Base-by-base conservation (phyloP, 208 protist species). In the Leishmania arabica region DNA sequence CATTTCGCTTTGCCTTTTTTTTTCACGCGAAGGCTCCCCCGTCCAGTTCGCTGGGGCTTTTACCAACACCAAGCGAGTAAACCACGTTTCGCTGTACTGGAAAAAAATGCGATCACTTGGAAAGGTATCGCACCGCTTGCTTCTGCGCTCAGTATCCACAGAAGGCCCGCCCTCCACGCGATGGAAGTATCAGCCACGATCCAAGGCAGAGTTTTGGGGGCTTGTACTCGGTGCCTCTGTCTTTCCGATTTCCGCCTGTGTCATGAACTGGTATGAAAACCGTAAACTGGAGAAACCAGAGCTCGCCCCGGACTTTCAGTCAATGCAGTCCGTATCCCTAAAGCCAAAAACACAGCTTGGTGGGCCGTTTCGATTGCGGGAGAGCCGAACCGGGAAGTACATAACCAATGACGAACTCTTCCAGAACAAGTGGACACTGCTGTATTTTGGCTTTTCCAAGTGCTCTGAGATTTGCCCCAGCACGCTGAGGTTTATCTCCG, bases 371-470 rank as follows among this genome's bases (percentile, higher is more conserved):
- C 49, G 78, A 11, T 73, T 96, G 64, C 79, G 84, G 13, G 91
- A 95, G 49, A 93, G 90, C 47, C 56, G 79, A 21, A 95, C 88
- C 4, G 93, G 93, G 1, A 78, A 89, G n/a, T 87, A 87, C 49
- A 88, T 94, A 53, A 95, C 90, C 1, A 91, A 93, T 70, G 56
- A 88, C 66, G 87, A 96, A 27, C 64, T 97, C 19, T 95, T 97
- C 71, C 73, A 88, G 21, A 82, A 94, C 76, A 87, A 94, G 69
- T 97, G 94, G 92, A 95, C 91, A 27, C 81, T 97, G 11, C 78
- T 97, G 1, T 97, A 97, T 82, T 97, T 97, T 90, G 94, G 94
- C 19, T 97, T 97, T 79, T 93, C 91, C 47, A 95, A 97, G 81
- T 97, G 94, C 64, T 91, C 94, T 1, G 92, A 97, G 79, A 85